A percentile compares a stretch with the other conserved stretches of the same genome.
Conservation (phyloP, 768 basidiomycete species). For the Gymnopilus junonius region DNA sequence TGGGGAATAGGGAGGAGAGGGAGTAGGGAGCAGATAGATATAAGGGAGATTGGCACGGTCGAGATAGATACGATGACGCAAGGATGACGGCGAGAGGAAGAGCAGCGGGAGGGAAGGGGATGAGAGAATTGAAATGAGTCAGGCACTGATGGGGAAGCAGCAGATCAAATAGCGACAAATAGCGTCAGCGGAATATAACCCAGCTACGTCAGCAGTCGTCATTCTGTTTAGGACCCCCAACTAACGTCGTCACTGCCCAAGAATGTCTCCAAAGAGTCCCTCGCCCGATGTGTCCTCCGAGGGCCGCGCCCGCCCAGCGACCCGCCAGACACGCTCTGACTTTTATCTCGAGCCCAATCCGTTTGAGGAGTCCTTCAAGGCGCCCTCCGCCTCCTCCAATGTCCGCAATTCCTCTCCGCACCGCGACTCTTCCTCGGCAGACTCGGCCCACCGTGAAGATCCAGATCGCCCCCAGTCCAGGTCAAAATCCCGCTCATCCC, state of each 20-base stretch:
- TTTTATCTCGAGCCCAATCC: constrained; percentile 88
- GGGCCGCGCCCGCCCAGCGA: constrained; percentile 24
- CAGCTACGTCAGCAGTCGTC: constrained; percentile 57
- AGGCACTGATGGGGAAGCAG: constrained; percentile 27
- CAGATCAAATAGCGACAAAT: constrained; percentile 45
- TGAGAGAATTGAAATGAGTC: constrained; percentile 6
- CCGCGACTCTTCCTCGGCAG: constrained; percentile 26
- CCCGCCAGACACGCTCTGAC: constrained; percentile 61
- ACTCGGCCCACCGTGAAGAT: constrained; percentile 15
- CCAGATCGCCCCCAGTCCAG: constrained; percentile 28
- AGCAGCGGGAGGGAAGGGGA: not conserved
- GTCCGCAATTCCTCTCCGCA: constrained; percentile 46
- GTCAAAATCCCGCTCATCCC: constrained; percentile 34
- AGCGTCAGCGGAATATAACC: constrained; percentile 45
- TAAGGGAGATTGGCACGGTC: not conserved
- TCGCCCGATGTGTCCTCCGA: constrained; percentile 36
- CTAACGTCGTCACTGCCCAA: constrained; percentile 32
- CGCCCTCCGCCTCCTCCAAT: constrained; percentile 56
- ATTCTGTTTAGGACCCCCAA: constrained; percentile 43
- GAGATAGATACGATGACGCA: constrained; percentile 25
- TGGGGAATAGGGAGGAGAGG: not conserved
- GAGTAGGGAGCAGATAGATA: constrained; percentile 7
- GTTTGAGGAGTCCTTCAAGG: constrained; percentile 92
- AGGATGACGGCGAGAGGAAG: constrained; percentile 24
- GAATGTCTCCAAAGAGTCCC: constrained; percentile 44